phyloP scores from a whole-genome alignment of 495 filamentous ascomycete species.

The Cenococcum geophilum region DNA sequence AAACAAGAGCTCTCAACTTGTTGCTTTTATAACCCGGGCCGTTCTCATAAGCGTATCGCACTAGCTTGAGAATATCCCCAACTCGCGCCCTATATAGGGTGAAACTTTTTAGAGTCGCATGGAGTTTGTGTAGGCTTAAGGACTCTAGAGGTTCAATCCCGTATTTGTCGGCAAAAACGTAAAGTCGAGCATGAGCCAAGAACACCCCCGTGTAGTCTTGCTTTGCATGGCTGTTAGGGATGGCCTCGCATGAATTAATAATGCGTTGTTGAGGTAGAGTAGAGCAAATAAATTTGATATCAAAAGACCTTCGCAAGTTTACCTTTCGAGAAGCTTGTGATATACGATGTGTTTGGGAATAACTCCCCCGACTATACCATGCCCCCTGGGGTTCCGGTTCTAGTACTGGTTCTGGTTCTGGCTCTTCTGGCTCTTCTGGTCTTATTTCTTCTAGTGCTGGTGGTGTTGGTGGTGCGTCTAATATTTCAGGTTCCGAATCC shows the following conservation, averaged over 20 bases:
- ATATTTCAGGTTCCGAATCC: no score
- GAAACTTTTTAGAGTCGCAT: conserved; percentile 30
- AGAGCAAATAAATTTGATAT: no score
- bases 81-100: conserved; percentile 16
- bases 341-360: no score
- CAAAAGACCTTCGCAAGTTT: no score
- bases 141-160: conserved; percentile 28
- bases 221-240: conserved; percentile 6
- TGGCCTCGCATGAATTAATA: not conserved
- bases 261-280: no score
- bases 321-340: no score
- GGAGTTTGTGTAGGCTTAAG: conserved; percentile 32
- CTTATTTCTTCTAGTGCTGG: no score
- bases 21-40: not conserved
- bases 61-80: conserved; percentile 29
- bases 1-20: conserved; percentile 14
- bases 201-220: conserved; percentile 28
- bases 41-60: conserved; percentile 28
- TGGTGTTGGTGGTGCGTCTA: no score
- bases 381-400: no score
- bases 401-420: no score
- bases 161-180: conserved; percentile 22
- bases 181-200: conserved; percentile 32
- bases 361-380: no score
- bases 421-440: no score